Evolutionary conservation across 192 early-diverging fungal genomes (phyloP).

Genomic region (Backusella morwellensis): DNA sequence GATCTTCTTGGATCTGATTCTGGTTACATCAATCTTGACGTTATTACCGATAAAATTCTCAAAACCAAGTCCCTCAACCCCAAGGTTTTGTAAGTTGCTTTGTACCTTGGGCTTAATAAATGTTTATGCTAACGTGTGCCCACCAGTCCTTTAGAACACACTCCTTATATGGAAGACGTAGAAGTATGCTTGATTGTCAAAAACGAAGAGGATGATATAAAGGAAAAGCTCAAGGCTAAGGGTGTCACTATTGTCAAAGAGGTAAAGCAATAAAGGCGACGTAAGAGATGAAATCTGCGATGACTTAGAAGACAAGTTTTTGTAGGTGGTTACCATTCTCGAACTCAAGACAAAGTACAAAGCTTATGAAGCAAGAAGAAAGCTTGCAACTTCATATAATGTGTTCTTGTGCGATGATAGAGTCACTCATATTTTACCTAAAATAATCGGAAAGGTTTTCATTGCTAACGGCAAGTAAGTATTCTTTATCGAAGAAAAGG

Average conservation of each 20-base stretch:
- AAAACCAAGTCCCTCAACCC: conserved; percentile 5
- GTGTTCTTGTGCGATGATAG: conserved; percentile 89
- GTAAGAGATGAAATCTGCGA: background rate
- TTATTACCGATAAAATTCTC: conserved; percentile 21
- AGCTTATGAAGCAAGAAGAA: conserved; percentile 79
- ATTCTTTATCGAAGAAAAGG: conserved; percentile 20
- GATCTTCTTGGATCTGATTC: conserved; percentile 22
- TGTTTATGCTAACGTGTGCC: background rate
- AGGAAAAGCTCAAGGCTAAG: conserved; percentile 63
- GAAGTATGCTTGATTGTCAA: conserved; percentile 92
- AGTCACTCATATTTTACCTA: conserved; percentile 73
- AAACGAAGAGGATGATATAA: conserved; percentile 71
- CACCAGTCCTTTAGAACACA: conserved; percentile 63
- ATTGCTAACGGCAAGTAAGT: conserved; percentile 81
- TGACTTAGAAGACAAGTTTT: conserved; percentile 25
- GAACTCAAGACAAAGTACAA: conserved; percentile 81
- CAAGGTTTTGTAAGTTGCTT: conserved; percentile 20
- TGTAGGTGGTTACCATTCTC: conserved; percentile 67
- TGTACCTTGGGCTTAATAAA: background rate
- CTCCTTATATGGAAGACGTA: conserved; percentile 56
- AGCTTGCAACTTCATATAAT: conserved; percentile 72
- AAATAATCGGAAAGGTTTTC: conserved; percentile 81
- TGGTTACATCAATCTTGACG: conserved; percentile 2
- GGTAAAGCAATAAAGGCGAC: conserved; percentile 26
- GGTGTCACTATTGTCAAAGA: conserved; percentile 58